Conservation (phyloP, 306 rosid species). For the Rosa multiflora region DNA sequence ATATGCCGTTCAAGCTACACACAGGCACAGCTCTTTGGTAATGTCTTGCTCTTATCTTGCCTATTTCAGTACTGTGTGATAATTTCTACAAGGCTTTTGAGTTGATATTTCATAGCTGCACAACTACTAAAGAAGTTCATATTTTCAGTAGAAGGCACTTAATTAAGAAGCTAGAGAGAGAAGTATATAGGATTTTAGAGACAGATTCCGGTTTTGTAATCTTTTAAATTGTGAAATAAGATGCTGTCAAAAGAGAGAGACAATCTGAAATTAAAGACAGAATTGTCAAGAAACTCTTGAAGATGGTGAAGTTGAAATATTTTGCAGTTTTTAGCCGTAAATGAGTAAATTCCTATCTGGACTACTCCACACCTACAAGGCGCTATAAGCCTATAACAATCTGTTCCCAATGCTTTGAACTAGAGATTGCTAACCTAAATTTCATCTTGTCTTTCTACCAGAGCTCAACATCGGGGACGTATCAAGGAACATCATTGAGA, state of each 20-base stretch:
- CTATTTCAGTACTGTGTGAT: neutral
- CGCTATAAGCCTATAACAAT: too few species aligned
- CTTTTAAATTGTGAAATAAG: neutral
- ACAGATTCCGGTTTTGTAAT: neutral
- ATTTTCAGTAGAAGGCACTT: neutral
- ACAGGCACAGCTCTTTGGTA: conserved; percentile 51
- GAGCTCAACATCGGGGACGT: conserved; percentile 55
- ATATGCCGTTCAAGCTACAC: conserved; percentile 30
- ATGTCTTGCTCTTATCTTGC: conserved; percentile 3
- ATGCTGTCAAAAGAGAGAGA: neutral
- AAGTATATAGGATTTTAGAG: neutral
- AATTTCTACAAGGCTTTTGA: neutral
- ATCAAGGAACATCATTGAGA: conserved; percentile 73
- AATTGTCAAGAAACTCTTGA: neutral
- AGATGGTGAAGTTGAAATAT: neutral
- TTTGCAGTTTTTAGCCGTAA: neutral
- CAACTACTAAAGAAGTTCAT: neutral
- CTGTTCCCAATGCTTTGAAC: neutral
- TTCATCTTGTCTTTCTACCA: conserved; percentile 18
- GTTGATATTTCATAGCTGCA: neutral
- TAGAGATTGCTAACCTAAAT: neutral
- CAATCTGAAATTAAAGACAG: neutral
- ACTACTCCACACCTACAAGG: neutral
- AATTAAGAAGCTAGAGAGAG: neutral
- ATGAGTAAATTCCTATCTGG: neutral